A percentile compares a stretch with the other conserved stretches of the same genome.
phyloP scores from a whole-genome alignment of 352 stramenopile genomes.

The Phytopythium mirpurense region DNA sequence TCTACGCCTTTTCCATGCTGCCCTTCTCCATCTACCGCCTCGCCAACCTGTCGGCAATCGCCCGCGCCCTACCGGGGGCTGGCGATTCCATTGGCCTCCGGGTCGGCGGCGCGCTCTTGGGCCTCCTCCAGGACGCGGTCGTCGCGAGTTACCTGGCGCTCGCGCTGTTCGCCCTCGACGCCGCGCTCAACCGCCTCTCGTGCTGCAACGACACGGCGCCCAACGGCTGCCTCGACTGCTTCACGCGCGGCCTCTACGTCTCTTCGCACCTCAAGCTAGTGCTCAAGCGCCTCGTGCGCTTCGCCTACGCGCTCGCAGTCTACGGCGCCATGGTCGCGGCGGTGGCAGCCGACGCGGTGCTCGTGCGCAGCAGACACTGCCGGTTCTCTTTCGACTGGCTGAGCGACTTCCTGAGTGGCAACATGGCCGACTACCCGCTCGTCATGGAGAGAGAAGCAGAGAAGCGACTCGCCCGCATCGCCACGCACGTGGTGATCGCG shows the following conservation, averaged over 20 bases:
- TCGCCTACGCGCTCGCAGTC: slow-evolving; percentile 7
- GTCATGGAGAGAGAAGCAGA: slow-evolving; percentile 4
- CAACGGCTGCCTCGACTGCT: slow-evolving; percentile 25
- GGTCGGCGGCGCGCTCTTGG: slow-evolving; percentile 13
- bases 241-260: slow-evolving; percentile 18
- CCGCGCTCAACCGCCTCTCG: slow-evolving; percentile 13
- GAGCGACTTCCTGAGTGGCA: slow-evolving; percentile 11
- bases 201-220: slow-evolving; percentile 26
- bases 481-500: slow-evolving; percentile 4
- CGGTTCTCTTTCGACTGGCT: slow-evolving; percentile 13
- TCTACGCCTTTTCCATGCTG: slow-evolving; percentile 15
- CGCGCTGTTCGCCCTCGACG: slow-evolving; percentile 17
- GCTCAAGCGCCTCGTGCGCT: slow-evolving; percentile 15
- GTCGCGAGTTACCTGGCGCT: slow-evolving; percentile 16
- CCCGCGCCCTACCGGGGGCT: background rate
- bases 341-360: slow-evolving; percentile 19
- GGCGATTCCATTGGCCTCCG: slow-evolving; percentile 9
- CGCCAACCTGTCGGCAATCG: slow-evolving; percentile 15
- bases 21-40: slow-evolving; percentile 19
- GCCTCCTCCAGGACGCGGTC: slow-evolving; percentile 20
- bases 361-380: slow-evolving; percentile 6
- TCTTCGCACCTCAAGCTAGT: slow-evolving; percentile 14
- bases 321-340: slow-evolving; percentile 15
- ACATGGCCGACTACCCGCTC: slow-evolving; percentile 1
- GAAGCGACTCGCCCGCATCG: slow-evolving; percentile 1